Base-by-base conservation (phyloP, 495 filamentous ascomycete genomes). In the Chaetomium fimeti region DNA sequence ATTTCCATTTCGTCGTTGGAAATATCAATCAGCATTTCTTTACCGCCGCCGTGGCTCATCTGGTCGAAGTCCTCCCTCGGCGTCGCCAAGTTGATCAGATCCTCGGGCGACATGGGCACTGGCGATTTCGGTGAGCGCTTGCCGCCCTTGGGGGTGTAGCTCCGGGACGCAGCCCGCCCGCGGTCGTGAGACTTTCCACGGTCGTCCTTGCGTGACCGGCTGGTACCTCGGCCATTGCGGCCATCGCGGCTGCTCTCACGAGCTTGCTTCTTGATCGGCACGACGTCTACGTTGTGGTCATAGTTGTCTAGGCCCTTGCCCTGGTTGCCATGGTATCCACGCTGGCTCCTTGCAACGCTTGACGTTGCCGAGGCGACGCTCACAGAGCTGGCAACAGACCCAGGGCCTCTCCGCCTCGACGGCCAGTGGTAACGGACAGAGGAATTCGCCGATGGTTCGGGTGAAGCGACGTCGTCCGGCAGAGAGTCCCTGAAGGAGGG, bases 61-160 rank as follows among this genome's bases (percentile, higher is more conserved):
- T 64, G 57, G 20, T 69, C 65, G 5, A 61, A 25, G 51, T 68
- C 56, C 18, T 76, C 66, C 36, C 71, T 79, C 1, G 77, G 79
- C 0, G 75, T 82, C 56, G 83, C 79, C 42, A 85, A 79, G 66
- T 81, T 84, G 68, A 85, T 84, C 67, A 90, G 68, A 63, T 94
- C 91, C 67, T 96, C 90, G 0, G 91, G 91, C 1, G 91, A 93
- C 92, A 97, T 96, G 20, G 91, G 90, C 15, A 95, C 85, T 0
- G 92, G 92, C 12, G 92, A 96, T 49, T 91, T 93, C 5, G 92
- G 92, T 7, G 92, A 96, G 6, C 91, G 83, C 71, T 96, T 95
- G 8, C 90, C 89, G 32, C 92, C 88, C 70, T 78, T 80, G 59
- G 77, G 75, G 45, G 87, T 89, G 66, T 91, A 90, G 66, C 89